Conservation (phyloP, 306 rosid genomes). For the Alnus glutinosa region DNA sequence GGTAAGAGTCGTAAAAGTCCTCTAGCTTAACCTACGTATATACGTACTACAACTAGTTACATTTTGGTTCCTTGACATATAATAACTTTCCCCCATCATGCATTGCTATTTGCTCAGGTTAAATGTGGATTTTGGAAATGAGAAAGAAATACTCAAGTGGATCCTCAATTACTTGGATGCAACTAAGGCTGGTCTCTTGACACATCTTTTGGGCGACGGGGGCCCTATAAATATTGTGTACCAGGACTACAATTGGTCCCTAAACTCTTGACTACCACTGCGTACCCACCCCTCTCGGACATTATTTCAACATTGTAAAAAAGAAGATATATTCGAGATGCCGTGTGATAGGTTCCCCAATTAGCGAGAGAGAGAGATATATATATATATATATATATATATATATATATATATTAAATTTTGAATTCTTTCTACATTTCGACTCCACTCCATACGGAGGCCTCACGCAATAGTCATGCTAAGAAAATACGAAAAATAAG, state of each 20-base stretch:
- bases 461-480: no score
- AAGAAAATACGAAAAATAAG: no score
- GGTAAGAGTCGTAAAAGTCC: conserved; percentile 41
- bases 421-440: no score
- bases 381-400: no score
- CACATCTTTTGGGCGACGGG: conserved; percentile 76
- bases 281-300: not conserved
- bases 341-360: not conserved
- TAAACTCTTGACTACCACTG: conserved; percentile 46
- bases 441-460: no score
- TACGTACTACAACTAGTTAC: no score
- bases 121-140: conserved; percentile 72
- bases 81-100: no score
- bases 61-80: no score
- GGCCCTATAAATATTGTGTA: conserved; percentile 66
- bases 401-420: no score
- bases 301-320: not conserved
- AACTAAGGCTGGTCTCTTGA: conserved; percentile 82
- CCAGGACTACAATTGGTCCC: conserved; percentile 71
- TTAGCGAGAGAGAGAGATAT: no score
- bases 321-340: not conserved
- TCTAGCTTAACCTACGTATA: no score
- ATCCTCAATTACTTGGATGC: conserved; percentile 66
- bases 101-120: conserved; percentile 51
- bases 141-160: conserved; percentile 74